These are phyloP conservation scores for Coniferiporia weirii DNA, from an alignment of 1,284 basidiomycete genomes.

Conservation along the genomic window DNA sequence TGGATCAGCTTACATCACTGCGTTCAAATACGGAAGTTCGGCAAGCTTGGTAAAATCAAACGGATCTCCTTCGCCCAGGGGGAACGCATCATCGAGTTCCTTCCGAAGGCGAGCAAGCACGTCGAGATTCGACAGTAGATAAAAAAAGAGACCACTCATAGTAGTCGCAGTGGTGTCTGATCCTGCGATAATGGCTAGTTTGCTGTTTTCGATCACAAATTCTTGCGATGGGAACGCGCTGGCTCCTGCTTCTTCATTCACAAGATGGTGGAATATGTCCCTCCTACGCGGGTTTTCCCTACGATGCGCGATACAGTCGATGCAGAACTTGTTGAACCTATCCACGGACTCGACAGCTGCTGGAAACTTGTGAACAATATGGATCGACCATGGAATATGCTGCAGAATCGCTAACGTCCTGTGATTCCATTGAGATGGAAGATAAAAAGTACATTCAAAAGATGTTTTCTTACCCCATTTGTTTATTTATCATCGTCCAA, in stretches of 20 bases:
- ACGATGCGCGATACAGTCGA: not conserved
- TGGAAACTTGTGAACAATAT: constrained; percentile 2
- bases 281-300: constrained; percentile 24
- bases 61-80: constrained; percentile 16
- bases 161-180: constrained; percentile 34
- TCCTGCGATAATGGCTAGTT: constrained; percentile 33
- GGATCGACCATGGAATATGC: constrained; percentile 13
- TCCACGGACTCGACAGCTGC: constrained; percentile 4
- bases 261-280: constrained; percentile 37
- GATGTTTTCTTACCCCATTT: constrained; percentile 9
- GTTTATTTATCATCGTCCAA: constrained; percentile 16
- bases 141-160: constrained; percentile 27
- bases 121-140: constrained; percentile 29
- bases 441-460: not conserved
- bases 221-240: constrained; percentile 19
- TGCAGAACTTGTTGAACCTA: constrained; percentile 5
- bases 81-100: constrained; percentile 27
- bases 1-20: constrained; percentile 26
- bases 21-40: constrained; percentile 29
- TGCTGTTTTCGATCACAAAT: constrained; percentile 28
- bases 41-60: constrained; percentile 21
- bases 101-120: constrained; percentile 25
- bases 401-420: constrained; percentile 4
- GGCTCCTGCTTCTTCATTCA: constrained; percentile 26
- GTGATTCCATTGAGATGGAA: not conserved